A percentile compares a stretch with the other conserved stretches of the same genome.
Evolutionary conservation across 208 protist genomes (phyloP).

Genomic region (Leishmania major): DNA sequence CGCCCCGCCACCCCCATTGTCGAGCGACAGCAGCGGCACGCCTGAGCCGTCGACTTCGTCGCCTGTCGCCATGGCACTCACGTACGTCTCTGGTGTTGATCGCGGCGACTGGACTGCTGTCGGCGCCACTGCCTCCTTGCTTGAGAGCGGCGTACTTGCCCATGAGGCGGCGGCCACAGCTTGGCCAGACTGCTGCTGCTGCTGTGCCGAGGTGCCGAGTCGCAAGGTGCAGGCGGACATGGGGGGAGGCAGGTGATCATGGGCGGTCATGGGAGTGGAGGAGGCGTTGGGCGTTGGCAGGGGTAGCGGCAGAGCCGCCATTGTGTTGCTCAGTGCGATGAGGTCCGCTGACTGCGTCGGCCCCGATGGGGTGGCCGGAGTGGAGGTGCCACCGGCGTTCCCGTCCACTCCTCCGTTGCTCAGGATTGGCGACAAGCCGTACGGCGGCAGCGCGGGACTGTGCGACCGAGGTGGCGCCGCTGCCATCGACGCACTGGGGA

Average conservation of each 20-base stretch:
- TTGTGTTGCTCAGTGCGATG: neutral
- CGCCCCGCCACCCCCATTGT: neutral
- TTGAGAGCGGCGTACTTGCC: neutral
- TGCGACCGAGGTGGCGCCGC: neutral
- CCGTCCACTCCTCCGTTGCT: neutral
- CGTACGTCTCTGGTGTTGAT: slow-evolving; percentile 1
- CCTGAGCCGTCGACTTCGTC: neutral
- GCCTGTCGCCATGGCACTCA: neutral
- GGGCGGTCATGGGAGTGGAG: neutral
- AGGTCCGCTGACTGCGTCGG: neutral
- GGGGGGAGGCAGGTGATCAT: slow-evolving; percentile 16
- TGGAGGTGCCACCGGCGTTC: neutral
- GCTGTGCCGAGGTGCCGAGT: slow-evolving; percentile 9
- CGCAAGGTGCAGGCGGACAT: neutral
- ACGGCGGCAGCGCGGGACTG: neutral
- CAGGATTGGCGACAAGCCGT: neutral
- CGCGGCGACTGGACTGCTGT: slow-evolving; percentile 18
- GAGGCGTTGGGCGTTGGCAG: neutral
- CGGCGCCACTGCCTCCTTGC: neutral
- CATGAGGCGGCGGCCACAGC: neutral
- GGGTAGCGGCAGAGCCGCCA: neutral
- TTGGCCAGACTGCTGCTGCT: slow-evolving; percentile 7
- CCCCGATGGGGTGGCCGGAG: neutral
- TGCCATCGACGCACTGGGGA: slow-evolving; percentile 2
- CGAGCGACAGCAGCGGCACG: neutral